Evolutionary conservation across 768 basidiomycete species (phyloP).

Genomic region (Lactarius sp.): DNA sequence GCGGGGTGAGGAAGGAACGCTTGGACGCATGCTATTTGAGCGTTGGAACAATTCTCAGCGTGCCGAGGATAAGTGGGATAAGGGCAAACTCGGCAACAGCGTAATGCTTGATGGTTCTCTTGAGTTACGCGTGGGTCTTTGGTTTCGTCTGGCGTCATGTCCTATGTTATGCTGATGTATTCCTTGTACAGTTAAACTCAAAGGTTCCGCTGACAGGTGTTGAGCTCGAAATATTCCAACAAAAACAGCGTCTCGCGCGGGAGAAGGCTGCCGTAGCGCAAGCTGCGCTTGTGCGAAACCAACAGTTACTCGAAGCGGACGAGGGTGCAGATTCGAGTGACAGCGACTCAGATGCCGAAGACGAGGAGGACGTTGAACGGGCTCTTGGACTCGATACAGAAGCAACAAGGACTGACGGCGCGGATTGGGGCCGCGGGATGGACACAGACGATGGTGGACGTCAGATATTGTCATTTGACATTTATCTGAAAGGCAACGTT

Average conservation of each 20-base stretch:
- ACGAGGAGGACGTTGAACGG: slow-evolving; percentile 57
- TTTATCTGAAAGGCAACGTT: slow-evolving; percentile 95
- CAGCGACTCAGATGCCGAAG: slow-evolving; percentile 60
- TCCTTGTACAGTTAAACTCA: slow-evolving; percentile 59
- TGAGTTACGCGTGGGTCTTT: slow-evolving; percentile 52
- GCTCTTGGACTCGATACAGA: slow-evolving; percentile 45
- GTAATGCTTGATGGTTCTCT: slow-evolving; percentile 74
- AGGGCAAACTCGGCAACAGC: slow-evolving; percentile 82
- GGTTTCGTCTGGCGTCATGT: neutral
- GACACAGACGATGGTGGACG: slow-evolving; percentile 74
- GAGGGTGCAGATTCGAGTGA: slow-evolving; percentile 82
- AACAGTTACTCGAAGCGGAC: slow-evolving; percentile 90
- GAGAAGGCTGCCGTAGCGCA: slow-evolving; percentile 86
- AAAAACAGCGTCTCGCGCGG: slow-evolving; percentile 66
- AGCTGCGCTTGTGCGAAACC: slow-evolving; percentile 75
- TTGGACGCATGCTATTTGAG: slow-evolving; percentile 74
- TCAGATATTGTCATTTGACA: slow-evolving; percentile 85
- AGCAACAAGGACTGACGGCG: slow-evolving; percentile 37
- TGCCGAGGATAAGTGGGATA: slow-evolving; percentile 80
- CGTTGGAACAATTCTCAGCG: slow-evolving; percentile 82
- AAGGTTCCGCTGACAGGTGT: slow-evolving; percentile 87
- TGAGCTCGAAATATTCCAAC: slow-evolving; percentile 78
- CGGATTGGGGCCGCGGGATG: slow-evolving; percentile 54
- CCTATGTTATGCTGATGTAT: slow-evolving; percentile 7
- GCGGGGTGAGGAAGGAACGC: slow-evolving; percentile 72